These are phyloP conservation scores for Rutstroemia sp. DNA, from an alignment of 2,329 filamentous ascomycete species.

Conservation along the genomic window DNA sequence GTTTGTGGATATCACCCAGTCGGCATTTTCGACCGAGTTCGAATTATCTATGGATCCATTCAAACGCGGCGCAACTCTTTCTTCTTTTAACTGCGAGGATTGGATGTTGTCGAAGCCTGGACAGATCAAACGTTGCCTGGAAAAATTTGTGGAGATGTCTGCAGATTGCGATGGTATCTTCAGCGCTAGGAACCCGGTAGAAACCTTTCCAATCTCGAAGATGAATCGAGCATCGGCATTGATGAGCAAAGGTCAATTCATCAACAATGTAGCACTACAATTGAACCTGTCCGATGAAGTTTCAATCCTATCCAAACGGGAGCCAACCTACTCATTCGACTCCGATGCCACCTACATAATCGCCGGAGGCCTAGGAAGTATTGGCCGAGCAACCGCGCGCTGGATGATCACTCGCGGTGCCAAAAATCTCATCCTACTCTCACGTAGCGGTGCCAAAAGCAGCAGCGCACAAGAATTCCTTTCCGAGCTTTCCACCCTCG, in stretches of 20 bases:
- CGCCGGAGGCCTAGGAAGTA: slow-evolving; percentile 26
- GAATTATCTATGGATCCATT: slow-evolving; percentile 32
- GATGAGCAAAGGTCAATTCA: background rate
- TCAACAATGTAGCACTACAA: background rate
- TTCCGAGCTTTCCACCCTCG: slow-evolving; percentile 17
- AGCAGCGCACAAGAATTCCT: slow-evolving; percentile 10
- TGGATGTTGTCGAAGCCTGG: background rate
- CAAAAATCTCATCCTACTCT: slow-evolving; percentile 24
- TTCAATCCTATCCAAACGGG: background rate
- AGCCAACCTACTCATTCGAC: slow-evolving; percentile 10
- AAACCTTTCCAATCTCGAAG: background rate
- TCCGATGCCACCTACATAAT: slow-evolving; percentile 22
- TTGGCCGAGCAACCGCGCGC: slow-evolving; percentile 18
- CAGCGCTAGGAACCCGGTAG: background rate
- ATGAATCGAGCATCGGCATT: background rate
- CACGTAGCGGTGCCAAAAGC: slow-evolving; percentile 15
- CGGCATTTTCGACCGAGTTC: slow-evolving; percentile 17
- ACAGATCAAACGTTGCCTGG: background rate
- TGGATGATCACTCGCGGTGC: slow-evolving; percentile 22
- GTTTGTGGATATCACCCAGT: slow-evolving; percentile 33
- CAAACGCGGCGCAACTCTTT: slow-evolving; percentile 32
- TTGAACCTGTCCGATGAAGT: background rate
- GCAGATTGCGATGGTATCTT: background rate
- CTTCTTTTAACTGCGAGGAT: slow-evolving; percentile 29
- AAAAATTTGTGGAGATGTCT: background rate